Base-by-base conservation (phyloP, 305 asterid genomes). In the Fraxinus paxiana region DNA sequence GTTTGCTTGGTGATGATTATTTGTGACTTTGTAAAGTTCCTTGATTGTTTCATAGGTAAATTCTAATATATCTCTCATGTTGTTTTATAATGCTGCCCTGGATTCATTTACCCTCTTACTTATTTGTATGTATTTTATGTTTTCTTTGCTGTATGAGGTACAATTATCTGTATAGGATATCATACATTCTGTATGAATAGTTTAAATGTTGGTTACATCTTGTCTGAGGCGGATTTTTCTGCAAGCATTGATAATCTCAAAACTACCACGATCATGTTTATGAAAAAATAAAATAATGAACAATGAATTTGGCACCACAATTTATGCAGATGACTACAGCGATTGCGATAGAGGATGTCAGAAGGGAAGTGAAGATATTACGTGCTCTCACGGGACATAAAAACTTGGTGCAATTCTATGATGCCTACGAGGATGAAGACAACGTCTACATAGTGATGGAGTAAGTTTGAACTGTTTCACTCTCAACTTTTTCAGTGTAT, bases 381-480 rank as follows among this genome's bases (percentile, higher is more conserved):
- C 91, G 92, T 43, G 95, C 98, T 28, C 83, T 93, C 48, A 87
- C 93, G 0, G 96, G 98, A 73, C 97, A 92, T 77, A 91, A 87
- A 76, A 90, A 91, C 83, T 85, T 93, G 59, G 90, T 93, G 74
- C 97, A 92, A 72, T 93, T 93, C 76, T 90, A 91, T 61, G 98
- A 92, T 77, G 91, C 96, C 20, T 93, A 89, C 48, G 98, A 93
- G 86, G 97, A 93, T 79, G 97, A 92, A 73, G 95, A 91, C 77
- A 92, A 90, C 83, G 91, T 93, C 72, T 93, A 92, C 75, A 80
- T 90, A 9, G 97, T 92, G 63, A 93, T 93, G 97, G 98, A 92
- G 98, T 93, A 88, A 90, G 98, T 87, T 79, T 80, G 70, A 48
- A 80, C 76, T 35, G 10, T 46, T 83, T 43, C 74, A 65, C 77